These are phyloP conservation scores for Zygotorulaspora danielsina DNA, from an alignment of 805 yeast species.

Conservation along the genomic window DNA sequence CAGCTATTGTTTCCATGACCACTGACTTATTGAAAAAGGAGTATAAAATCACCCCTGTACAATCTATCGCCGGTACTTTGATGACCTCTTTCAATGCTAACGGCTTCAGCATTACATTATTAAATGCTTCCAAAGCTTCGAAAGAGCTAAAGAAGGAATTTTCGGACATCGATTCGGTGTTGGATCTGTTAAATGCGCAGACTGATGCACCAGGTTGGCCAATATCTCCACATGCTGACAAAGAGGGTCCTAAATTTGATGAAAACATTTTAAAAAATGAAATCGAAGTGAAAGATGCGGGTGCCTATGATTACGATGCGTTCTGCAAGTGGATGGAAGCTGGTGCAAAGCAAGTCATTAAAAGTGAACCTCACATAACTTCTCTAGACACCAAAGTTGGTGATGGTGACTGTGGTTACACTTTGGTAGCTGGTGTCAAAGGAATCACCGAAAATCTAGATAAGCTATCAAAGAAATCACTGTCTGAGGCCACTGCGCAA, in stretches of 20 bases:
- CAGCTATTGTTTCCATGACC: slow-evolving; percentile 63
- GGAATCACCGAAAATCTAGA: slow-evolving; percentile 57
- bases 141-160: slow-evolving; percentile 34
- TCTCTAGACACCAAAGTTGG: slow-evolving; percentile 85
- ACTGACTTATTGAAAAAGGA: slow-evolving; percentile 47
- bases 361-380: slow-evolving; percentile 80
- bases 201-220: slow-evolving; percentile 85
- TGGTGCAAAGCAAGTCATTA: slow-evolving; percentile 50
- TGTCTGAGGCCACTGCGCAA: slow-evolving; percentile 57
- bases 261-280: slow-evolving; percentile 29
- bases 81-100: slow-evolving; percentile 91
- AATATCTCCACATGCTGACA: slow-evolving; percentile 23
- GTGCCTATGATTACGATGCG: slow-evolving; percentile 34
- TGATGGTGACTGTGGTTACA: slow-evolving; percentile 97
- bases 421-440: slow-evolving; percentile 76
- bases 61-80: slow-evolving; percentile 71
- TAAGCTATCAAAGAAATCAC: slow-evolving; percentile 37
- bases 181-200: slow-evolving; percentile 61
- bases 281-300: slow-evolving; percentile 36
- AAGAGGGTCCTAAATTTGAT: slow-evolving; percentile 33
- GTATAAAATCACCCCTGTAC: slow-evolving; percentile 57
- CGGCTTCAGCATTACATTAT: slow-evolving; percentile 80
- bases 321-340: slow-evolving; percentile 40
- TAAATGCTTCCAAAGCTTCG: slow-evolving; percentile 59
- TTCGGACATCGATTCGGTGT: slow-evolving; percentile 34